Base-by-base conservation (phyloP, 352 stramenopile species). In the Phytophthora pinifolia region DNA sequence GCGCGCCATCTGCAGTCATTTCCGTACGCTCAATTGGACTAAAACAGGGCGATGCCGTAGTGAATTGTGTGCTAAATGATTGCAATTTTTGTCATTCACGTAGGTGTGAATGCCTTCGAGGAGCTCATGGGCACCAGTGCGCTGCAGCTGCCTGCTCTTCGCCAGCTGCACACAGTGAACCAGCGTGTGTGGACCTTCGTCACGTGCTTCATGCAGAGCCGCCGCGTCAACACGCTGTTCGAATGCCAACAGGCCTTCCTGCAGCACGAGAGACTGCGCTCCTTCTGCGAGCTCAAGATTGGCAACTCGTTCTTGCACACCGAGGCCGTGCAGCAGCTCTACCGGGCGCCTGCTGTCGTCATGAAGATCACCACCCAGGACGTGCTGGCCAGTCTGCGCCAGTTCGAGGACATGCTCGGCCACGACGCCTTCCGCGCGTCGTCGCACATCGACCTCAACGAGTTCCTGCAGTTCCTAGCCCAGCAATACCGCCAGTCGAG, bases 151-250 rank as follows among this genome's bases (percentile, higher is more conserved):
- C 71, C 76, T 6, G 59, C 51, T 18, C 57, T 92, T 27, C 59
- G 75, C 0, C 76, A 90, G 27, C 39, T 92, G 25, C 74, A 89
- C 42, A 67, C 67, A 34, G 60, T 86, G 39, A 83, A 87, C 53
- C 77, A 89, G 70, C 78, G 83, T 14, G 67, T 92, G 49, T 92
- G 83, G 83, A 87, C 66, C 9, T 92, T 92, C 31, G 77, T 89
- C 42, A 88, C 80, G 13, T 89, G 80, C 54, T 92, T 82, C 54
- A 68, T 79, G 46, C 80, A 90, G 43, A 84, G 74, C 35, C 78
- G 80, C 8, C 80, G 80, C 31, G 56, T 92, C 39, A 73, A 91
- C 48, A 92, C 83, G 43, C 67, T 92, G 13, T 86, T 65, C 42
- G 83, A 92, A 65, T 92, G 83, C 48, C 79, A 86, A 30, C 49